phyloP scores from a whole-genome alignment of 805 yeast genomes.

The Spathaspora arborariae region DNA sequence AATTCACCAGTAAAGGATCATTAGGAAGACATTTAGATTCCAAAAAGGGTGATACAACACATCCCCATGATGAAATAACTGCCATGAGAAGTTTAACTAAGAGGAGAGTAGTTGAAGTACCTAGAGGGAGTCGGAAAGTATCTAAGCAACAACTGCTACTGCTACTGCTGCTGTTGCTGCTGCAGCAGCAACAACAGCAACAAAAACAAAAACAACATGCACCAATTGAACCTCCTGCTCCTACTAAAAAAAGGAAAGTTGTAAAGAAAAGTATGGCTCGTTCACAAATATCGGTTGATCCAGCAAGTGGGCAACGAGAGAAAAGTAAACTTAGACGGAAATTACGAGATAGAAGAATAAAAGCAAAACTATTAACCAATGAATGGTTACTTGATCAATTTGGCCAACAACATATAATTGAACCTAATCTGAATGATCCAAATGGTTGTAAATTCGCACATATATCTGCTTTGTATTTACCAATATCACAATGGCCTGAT shows the following conservation, averaged over 20 bases:
- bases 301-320: conserved; percentile 22
- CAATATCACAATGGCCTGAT: conserved; percentile 11
- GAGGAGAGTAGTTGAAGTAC: background rate
- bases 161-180: background rate
- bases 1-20: conserved; percentile 56
- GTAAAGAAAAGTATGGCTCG: conserved; percentile 42
- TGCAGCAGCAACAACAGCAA: conserved; percentile 30
- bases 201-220: conserved; percentile 38
- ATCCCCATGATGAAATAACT: conserved; percentile 48
- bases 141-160: background rate
- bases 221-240: too few relatives aligned
- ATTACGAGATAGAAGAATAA: conserved; percentile 36
- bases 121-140: background rate
- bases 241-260: conserved; percentile 34
- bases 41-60: conserved; percentile 49
- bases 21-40: conserved; percentile 58
- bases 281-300: conserved; percentile 7
- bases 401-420: conserved; percentile 6
- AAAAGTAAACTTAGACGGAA: conserved; percentile 44
- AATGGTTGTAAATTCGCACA: conserved; percentile 7
- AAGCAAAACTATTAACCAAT: conserved; percentile 27
- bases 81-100: conserved; percentile 29
- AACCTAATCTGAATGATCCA: background rate
- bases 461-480: conserved; percentile 9
- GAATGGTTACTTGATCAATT: conserved; percentile 13